These are phyloP conservation scores for Cadophora sp. DNA, from an alignment of 2,329 filamentous ascomycete species.

Conservation along the genomic window DNA sequence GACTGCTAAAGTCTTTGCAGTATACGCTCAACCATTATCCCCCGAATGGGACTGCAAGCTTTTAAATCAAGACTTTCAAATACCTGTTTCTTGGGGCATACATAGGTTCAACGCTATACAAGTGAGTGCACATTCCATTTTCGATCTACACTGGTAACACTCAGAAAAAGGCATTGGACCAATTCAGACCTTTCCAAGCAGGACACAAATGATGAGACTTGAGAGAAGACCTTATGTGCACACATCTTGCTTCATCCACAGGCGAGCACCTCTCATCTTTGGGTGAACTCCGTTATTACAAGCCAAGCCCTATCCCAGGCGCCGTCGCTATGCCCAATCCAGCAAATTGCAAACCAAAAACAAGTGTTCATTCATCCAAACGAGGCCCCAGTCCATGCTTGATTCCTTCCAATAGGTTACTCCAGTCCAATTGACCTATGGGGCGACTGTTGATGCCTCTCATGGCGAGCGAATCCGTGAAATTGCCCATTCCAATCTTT, in stretches of 20 bases:
- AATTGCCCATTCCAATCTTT: slow-evolving; percentile 70
- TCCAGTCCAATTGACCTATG: slow-evolving; percentile 44
- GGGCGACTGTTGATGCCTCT: slow-evolving; percentile 45
- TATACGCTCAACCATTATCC: too few species aligned
- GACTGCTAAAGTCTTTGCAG: too few species aligned
- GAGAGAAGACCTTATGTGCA: too few species aligned
- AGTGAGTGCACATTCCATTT: not conserved
- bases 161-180: not conserved
- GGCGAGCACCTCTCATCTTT: not conserved
- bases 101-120: not conserved
- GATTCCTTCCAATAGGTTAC: slow-evolving; percentile 39
- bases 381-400: slow-evolving; percentile 43
- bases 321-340: slow-evolving; percentile 23
- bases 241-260: not conserved
- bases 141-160: not conserved
- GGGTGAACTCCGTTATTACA: not conserved
- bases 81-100: too few species aligned
- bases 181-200: too few species aligned
- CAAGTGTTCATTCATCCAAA: slow-evolving; percentile 12
- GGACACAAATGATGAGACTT: too few species aligned
- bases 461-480: slow-evolving; percentile 55
- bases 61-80: too few species aligned
- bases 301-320: not conserved
- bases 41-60: too few species aligned
- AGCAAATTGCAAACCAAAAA: not conserved